phyloP scores from a whole-genome alignment of 805 yeast species.

The Saccharomycopsis microspora region DNA sequence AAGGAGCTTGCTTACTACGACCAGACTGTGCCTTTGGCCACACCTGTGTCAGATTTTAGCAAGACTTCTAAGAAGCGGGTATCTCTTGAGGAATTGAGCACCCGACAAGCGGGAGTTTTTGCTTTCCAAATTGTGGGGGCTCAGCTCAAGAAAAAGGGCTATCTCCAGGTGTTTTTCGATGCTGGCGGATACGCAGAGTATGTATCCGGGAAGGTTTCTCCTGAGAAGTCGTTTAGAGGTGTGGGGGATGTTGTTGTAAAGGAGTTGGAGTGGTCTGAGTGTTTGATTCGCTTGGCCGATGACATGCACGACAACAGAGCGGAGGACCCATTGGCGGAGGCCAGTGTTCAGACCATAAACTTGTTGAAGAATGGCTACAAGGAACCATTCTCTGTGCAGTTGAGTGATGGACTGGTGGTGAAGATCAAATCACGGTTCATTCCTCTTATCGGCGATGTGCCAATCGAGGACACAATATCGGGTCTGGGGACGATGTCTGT shows the following conservation, averaged over 20 bases:
- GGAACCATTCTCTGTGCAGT: conserved; percentile 42
- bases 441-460: conserved; percentile 58
- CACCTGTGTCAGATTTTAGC: conserved; percentile 18
- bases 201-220: conserved; percentile 27
- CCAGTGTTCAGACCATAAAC: conserved; percentile 53
- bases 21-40: conserved; percentile 22
- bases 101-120: conserved; percentile 65
- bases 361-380: conserved; percentile 56
- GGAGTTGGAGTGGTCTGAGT: conserved; percentile 65
- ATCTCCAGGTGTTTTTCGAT: conserved; percentile 70
- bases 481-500: conserved; percentile 64
- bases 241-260: conserved; percentile 69
- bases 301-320: conserved; percentile 42
- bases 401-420: conserved; percentile 41
- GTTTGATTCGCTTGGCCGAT: conserved; percentile 50
- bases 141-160: conserved; percentile 38
- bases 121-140: conserved; percentile 57
- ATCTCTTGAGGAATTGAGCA: conserved; percentile 43
- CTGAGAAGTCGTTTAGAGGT: conserved; percentile 31
- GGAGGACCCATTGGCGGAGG: conserved; percentile 48
- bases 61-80: conserved; percentile 35
- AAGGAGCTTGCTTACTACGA: conserved; percentile 27
- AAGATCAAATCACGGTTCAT: conserved; percentile 63
- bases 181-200: conserved; percentile 56
- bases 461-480: conserved; percentile 62